Evolutionary conservation across 2,329 filamentous ascomycete genomes (phyloP), one percentile per base, ranked within the genome.

Genomic region (Phyllosticta citriasiana): DNA sequence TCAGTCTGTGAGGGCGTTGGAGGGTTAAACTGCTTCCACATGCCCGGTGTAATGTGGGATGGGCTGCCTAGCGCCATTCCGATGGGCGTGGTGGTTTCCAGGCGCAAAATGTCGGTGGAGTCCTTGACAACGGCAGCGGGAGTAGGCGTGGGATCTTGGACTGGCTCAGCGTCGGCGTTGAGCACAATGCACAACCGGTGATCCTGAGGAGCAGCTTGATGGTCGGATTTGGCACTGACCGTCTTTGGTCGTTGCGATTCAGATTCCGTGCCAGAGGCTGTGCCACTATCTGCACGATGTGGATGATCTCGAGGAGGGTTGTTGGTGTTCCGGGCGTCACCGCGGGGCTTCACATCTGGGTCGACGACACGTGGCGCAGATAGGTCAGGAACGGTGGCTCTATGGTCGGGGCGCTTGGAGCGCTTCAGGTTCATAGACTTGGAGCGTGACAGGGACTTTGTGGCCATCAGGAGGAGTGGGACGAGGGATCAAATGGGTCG

Each of bases 41-140:
- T 62, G 51, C 61, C 70, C 68, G 72, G 56, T 68, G 67, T 30
- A 64, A 66, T 62, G 66, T 67, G 40, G 71, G 72, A 57, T 19
- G 73, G 73, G 64, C 73, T 75, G 25, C 73, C 74, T 26, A 76
- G 62, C 30, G 74, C 74, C 55, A 76, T 72, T 5, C 74, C 74
- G 64, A 76, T 76, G 40, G 70, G 64, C 52, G 68, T 67, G 14
- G 51, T 62, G 14, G 14, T 26, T 56, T 67, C 67, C 50, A 68
- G 69, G 50, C 64, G 50, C 2, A 57, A 60, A 55, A 67, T 63
- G 56, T 74, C 68, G 9, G 69, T 66, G 57, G 71, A 66, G 55
- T 71, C 69, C 26, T 73, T 65, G 57, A 72, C 64, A 16, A 40
- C 33, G 19, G 69, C 69, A 53, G 68, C 69, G 63, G 58, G 69